phyloP scores from a whole-genome alignment of 176 grass and related monocot species.

The Cenchrus fungigraminus region DNA sequence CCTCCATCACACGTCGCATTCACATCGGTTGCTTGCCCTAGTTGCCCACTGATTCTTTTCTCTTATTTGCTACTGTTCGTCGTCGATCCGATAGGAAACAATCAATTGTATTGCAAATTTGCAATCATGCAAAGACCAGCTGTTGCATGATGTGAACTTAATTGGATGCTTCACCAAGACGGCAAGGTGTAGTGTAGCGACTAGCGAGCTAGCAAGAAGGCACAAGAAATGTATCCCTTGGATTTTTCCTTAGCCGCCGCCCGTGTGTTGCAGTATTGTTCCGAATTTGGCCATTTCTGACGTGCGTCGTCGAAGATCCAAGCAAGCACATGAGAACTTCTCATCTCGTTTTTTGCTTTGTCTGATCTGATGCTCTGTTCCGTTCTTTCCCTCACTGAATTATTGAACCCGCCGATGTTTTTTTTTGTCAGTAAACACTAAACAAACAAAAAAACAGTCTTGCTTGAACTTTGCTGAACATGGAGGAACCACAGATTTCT shows the following conservation, averaged over 20 bases:
- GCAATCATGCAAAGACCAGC: conserved; percentile 2
- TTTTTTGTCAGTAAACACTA: background rate
- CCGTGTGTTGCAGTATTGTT: background rate
- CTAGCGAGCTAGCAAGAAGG: background rate
- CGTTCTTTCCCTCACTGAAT: background rate
- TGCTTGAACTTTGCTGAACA: background rate
- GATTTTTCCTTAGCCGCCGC: background rate
- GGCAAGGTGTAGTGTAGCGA: background rate
- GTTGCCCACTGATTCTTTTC: background rate
- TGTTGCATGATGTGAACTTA: background rate
- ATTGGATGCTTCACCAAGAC: background rate
- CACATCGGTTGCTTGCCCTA: conserved; percentile 32
- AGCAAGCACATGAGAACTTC: background rate
- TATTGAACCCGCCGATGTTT: background rate
- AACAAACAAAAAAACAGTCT: background rate
- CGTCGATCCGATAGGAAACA: background rate
- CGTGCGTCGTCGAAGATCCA: background rate
- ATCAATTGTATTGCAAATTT: background rate
- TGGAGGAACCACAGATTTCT: background rate
- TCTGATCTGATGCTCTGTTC: background rate
- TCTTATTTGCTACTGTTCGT: too few relatives aligned
- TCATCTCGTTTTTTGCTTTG: conserved; percentile 32
- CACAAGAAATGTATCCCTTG: background rate
- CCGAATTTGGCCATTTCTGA: conserved; percentile 14
- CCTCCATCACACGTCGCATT: conserved; percentile 6